Conservation (phyloP, 2,329 filamentous ascomycete genomes). For the Tolypocladium inflatum region DNA sequence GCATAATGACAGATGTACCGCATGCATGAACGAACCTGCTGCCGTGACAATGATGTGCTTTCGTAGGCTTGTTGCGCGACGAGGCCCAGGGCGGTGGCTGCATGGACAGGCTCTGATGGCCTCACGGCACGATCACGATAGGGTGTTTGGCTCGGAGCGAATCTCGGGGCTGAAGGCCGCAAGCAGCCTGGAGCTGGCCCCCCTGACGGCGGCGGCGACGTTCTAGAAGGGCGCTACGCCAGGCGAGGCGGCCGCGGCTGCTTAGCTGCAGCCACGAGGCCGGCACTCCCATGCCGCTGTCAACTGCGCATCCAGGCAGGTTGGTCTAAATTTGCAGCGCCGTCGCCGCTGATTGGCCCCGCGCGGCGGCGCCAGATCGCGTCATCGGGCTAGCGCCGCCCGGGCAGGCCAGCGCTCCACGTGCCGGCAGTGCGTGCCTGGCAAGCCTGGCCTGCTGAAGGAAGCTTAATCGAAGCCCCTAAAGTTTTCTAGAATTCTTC, state of each 20-base stretch:
- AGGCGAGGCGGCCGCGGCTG: too few species aligned
- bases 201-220: too few species aligned
- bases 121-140: not conserved
- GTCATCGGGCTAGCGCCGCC: conserved; percentile 11
- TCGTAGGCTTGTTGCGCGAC: not conserved
- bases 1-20: not conserved
- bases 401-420: not conserved
- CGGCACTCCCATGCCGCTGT: too few species aligned
- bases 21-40: not conserved
- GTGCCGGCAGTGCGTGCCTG: not conserved
- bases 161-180: not conserved
- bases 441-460: not conserved
- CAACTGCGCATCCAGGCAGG: too few species aligned
- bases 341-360: conserved; percentile 7
- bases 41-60: not conserved
- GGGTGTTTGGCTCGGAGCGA: not conserved
- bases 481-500: too few species aligned
- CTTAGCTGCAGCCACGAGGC: too few species aligned
- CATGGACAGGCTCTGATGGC: not conserved
- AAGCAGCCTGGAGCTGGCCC: too few species aligned
- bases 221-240: too few species aligned
- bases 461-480: not conserved
- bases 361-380: conserved; percentile 9
- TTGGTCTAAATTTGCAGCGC: conserved; percentile 4
- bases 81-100: not conserved